Evolutionary conservation across 1,139 yeast genomes (phyloP).

Genomic region (Geotrichum armillariae): DNA sequence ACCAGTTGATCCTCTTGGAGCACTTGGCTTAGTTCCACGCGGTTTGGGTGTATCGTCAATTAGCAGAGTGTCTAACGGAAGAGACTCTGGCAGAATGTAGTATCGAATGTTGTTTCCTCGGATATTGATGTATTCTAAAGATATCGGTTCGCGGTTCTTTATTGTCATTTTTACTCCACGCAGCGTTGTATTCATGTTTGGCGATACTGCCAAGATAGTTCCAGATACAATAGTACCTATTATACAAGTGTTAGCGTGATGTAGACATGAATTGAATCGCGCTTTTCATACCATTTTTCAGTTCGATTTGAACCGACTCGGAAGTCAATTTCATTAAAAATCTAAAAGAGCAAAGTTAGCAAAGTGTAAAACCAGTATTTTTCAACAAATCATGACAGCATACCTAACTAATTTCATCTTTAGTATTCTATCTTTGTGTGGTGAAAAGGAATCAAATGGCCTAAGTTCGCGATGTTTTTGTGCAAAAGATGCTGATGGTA

Average conservation of each 20-base stretch:
- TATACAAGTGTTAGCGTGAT: constrained; percentile 7
- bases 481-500: constrained; percentile 1
- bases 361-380: constrained; percentile 1
- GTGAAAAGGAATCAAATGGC: not conserved
- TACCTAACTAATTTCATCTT: constrained; percentile 57
- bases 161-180: constrained; percentile 78
- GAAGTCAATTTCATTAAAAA: constrained; percentile 85
- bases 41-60: constrained; percentile 57
- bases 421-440: not conserved
- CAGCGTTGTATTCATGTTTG: constrained; percentile 87
- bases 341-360: constrained; percentile 34
- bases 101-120: constrained; percentile 91
- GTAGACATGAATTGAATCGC: not conserved
- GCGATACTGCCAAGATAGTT: constrained; percentile 76
- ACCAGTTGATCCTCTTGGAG: constrained; percentile 32
- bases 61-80: constrained; percentile 76
- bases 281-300: constrained; percentile 67
- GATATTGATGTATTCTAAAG: constrained; percentile 76
- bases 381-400: constrained; percentile 18
- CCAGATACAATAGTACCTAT: constrained; percentile 60
- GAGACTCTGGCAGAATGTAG: constrained; percentile 81
- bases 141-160: constrained; percentile 68
- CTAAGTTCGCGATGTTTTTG: not conserved
- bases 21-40: constrained; percentile 30
- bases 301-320: constrained; percentile 88